Percentiles rank a stretch among this genome's conserved stretches.
These are phyloP conservation scores for Diutina siamensis DNA, from an alignment of 1,139 yeast species.

Conservation along the genomic window DNA sequence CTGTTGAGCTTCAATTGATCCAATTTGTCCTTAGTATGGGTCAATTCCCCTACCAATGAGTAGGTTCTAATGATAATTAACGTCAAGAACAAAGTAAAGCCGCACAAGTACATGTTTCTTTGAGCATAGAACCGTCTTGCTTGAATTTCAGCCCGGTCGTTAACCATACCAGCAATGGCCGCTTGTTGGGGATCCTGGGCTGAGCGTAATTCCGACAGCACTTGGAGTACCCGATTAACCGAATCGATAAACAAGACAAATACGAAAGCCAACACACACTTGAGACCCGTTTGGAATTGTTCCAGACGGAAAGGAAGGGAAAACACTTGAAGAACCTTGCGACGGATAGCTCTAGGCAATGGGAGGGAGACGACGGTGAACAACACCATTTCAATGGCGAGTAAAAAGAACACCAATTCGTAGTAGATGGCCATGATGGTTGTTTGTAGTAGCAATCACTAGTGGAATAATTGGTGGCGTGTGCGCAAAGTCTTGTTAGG, in stretches of 20 bases:
- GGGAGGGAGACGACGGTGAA: constrained; percentile 81
- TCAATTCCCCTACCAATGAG: constrained; percentile 64
- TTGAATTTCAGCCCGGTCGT: constrained; percentile 68
- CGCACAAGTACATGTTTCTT: constrained; percentile 93
- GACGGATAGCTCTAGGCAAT: constrained; percentile 64
- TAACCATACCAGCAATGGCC: constrained; percentile 18
- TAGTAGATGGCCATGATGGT: constrained; percentile 58
- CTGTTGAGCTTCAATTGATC: constrained; percentile 31
- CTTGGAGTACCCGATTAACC: constrained; percentile 69
- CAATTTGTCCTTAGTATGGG: constrained; percentile 48
- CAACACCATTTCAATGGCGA: constrained; percentile 68
- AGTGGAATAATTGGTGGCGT: not conserved
- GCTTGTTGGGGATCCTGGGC: constrained; percentile 11
- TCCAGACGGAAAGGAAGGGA: constrained; percentile 62
- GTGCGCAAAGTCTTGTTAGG: not conserved
- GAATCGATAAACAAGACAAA: constrained; percentile 79
- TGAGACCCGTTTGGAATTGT: constrained; percentile 65
- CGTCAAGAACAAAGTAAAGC: constrained; percentile 86
- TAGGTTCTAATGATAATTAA: constrained; percentile 82
- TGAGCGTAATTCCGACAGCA: constrained; percentile 47
- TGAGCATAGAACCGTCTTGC: constrained; percentile 93
- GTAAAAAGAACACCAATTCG: constrained; percentile 60
- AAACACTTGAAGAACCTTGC: constrained; percentile 50
- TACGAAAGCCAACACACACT: constrained; percentile 77
- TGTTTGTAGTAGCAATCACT: not conserved